Conservation (phyloP, 805 yeast species). For the Candida corydali region DNA sequence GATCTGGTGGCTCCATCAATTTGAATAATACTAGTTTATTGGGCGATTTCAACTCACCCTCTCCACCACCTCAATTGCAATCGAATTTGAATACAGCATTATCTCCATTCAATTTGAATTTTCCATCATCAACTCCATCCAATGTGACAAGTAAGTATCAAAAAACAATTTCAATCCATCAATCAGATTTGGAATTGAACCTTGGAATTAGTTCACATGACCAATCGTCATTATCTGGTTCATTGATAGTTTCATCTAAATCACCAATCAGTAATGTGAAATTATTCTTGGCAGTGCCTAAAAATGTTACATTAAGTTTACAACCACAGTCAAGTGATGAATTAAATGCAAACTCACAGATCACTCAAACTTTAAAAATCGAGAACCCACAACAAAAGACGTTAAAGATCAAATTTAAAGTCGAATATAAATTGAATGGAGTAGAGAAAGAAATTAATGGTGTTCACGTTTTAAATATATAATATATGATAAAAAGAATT, state of each 20-base stretch:
- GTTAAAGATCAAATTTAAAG: conserved; percentile 75
- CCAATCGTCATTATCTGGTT: conserved; percentile 36
- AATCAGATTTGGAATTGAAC: conserved; percentile 50
- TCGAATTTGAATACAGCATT: conserved; percentile 19
- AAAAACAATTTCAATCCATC: conserved; percentile 30
- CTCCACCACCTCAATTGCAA: conserved; percentile 33
- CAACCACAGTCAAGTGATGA: conserved; percentile 57
- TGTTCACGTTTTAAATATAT: conserved; percentile 24
- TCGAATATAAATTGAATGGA: conserved; percentile 50
- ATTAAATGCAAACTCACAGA: conserved; percentile 43
- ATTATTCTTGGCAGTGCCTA: conserved; percentile 70
- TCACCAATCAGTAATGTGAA: conserved; percentile 43
- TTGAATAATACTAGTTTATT: conserved; percentile 28
- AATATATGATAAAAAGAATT: background rate
- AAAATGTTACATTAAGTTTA: conserved; percentile 51
- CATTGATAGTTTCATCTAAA: conserved; percentile 53
- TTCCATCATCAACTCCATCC: conserved; percentile 35
- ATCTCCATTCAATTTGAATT: conserved; percentile 39
- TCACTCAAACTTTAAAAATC: conserved; percentile 48
- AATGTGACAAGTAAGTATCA: conserved; percentile 16
- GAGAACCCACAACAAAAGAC: conserved; percentile 31
- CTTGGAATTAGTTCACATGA: conserved; percentile 37
- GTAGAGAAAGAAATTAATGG: conserved; percentile 53
- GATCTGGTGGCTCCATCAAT: conserved; percentile 50
- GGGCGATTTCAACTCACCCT: conserved; percentile 37